phyloP scores from a whole-genome alignment of 2,329 filamentous ascomycete species.

The Colletotrichum sp. region DNA sequence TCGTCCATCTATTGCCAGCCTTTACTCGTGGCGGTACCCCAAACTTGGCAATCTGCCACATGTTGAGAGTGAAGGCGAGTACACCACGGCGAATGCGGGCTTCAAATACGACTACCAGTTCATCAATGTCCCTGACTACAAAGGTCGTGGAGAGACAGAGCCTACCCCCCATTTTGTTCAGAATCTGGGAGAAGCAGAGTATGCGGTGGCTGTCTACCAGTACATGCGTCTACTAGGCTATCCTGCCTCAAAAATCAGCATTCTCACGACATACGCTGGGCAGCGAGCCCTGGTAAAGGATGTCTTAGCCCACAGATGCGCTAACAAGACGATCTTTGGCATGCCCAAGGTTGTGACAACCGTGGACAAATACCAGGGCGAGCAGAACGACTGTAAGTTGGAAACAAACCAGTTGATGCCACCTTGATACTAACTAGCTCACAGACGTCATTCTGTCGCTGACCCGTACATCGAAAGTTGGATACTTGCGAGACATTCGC shows the following conservation, averaged over 20 bases:
- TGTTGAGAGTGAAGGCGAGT: constrained; percentile 73
- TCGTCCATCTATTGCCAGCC: constrained; percentile 81
- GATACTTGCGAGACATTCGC: constrained; percentile 91
- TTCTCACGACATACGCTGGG: constrained; percentile 92
- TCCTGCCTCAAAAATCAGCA: constrained; percentile 80
- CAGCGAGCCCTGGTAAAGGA: constrained; percentile 89
- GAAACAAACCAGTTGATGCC: not conserved
- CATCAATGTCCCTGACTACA: constrained; percentile 93
- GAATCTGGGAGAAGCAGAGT: constrained; percentile 96
- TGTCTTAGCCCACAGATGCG: constrained; percentile 83
- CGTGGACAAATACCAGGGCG: constrained; percentile 98
- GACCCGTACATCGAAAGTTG: constrained; percentile 85
- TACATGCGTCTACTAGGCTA: constrained; percentile 98
- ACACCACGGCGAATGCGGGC: constrained; percentile 83
- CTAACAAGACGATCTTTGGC: constrained; percentile 83
- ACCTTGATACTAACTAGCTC: constrained; percentile 24
- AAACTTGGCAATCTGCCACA: constrained; percentile 79
- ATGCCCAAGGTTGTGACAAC: constrained; percentile 90
- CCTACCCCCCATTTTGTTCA: constrained; percentile 95
- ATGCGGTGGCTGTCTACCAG: constrained; percentile 92
- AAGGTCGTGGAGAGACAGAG: constrained; percentile 85
- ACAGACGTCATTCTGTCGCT: constrained; percentile 91
- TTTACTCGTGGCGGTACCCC: constrained; percentile 94
- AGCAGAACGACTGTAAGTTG: constrained; percentile 95
- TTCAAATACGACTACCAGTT: constrained; percentile 97